Percentiles rank a stretch among this genome's conserved stretches.
These are phyloP conservation scores for Pseudoneurospora amorphoporcata DNA, from an alignment of 495 filamentous ascomycete genomes.

Conservation along the genomic window DNA sequence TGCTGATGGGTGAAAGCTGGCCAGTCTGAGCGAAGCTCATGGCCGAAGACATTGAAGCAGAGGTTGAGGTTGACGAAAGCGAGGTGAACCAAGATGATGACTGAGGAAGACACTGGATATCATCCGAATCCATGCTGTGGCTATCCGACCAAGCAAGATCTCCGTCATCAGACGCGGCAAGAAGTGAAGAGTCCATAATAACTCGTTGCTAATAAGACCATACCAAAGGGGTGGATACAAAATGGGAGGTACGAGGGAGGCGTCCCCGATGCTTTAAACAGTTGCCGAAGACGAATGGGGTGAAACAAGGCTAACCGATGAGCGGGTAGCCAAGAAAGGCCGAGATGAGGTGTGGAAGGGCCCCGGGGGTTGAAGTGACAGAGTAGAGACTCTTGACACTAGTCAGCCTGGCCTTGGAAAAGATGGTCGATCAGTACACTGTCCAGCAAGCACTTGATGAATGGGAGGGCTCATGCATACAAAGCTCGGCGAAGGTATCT, in stretches of 20 bases:
- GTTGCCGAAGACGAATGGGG: neutral
- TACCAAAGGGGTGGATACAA: slow-evolving; percentile 16
- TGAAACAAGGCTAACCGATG: neutral
- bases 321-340: slow-evolving; percentile 2
- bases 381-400: slow-evolving; percentile 4
- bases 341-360: slow-evolving; percentile 1
- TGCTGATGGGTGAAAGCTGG: slow-evolving; percentile 42
- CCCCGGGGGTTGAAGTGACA: neutral
- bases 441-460: neutral
- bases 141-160: slow-evolving; percentile 33
- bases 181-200: slow-evolving; percentile 36
- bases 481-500: neutral
- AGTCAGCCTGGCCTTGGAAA: neutral
- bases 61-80: slow-evolving; percentile 13
- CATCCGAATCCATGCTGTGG: slow-evolving; percentile 35
- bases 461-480: neutral
- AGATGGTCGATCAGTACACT: neutral
- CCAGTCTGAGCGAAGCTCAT: slow-evolving; percentile 26
- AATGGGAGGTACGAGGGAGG: slow-evolving; percentile 2
- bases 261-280: slow-evolving; percentile 8
- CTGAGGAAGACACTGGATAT: slow-evolving; percentile 23
- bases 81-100: slow-evolving; percentile 30
- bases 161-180: slow-evolving; percentile 31
- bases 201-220: slow-evolving; percentile 32
- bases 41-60: slow-evolving; percentile 12